Percentiles rank a stretch among this genome's conserved stretches.
These are phyloP conservation scores for Pleurotus tuoliensis DNA, from an alignment of 768 basidiomycete species.

Conservation along the genomic window DNA sequence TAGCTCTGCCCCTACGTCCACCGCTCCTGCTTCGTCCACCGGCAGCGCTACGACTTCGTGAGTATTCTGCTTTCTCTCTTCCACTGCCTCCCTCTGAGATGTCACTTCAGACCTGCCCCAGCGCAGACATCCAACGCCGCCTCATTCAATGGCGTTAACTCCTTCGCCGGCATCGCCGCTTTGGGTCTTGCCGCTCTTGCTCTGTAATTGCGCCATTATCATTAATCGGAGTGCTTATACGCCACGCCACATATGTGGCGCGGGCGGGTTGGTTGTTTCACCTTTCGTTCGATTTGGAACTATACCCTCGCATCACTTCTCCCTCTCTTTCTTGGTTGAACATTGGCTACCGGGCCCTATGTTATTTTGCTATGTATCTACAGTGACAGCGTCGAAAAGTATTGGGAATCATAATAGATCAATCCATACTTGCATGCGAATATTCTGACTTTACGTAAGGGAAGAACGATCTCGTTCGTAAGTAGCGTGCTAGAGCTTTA, in stretches of 20 bases:
- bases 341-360: too few relatives aligned
- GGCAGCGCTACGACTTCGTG: not conserved
- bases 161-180: constrained; percentile 37
- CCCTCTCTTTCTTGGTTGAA: too few relatives aligned
- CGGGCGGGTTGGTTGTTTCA: not conserved
- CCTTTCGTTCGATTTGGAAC: not conserved
- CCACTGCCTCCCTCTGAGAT: not conserved
- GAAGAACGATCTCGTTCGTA: too few relatives aligned
- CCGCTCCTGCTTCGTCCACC: constrained; percentile 8
- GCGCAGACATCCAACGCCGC: constrained; percentile 9
- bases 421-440: too few relatives aligned
- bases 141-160: constrained; percentile 13
- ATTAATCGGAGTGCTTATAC: not conserved
- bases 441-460: too few relatives aligned
- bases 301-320: too few relatives aligned
- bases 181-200: constrained; percentile 40
- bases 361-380: not conserved
- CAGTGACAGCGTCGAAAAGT: constrained; percentile 5
- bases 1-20: constrained; percentile 9
- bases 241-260: too few relatives aligned
- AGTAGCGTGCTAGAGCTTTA: too few relatives aligned
- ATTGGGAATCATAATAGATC: not conserved
- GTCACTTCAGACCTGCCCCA: not conserved
- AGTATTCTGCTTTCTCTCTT: not conserved
- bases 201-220: constrained; percentile 28